These are phyloP conservation scores for Pseudocercospora eumusae DNA, from an alignment of 2,329 filamentous ascomycete species.

Conservation along the genomic window DNA sequence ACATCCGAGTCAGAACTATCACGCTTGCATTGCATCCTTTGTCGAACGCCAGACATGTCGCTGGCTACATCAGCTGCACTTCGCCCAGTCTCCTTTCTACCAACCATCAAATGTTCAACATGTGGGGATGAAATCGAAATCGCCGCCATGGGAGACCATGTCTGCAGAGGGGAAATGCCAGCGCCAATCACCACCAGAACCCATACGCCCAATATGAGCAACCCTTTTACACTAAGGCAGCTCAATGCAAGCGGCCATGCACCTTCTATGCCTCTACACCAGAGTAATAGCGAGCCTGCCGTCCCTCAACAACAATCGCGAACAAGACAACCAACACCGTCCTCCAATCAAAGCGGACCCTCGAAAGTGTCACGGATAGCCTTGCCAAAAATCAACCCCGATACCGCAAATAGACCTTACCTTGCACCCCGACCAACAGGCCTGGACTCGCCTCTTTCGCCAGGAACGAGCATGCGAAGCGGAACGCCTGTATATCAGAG, in stretches of 20 bases:
- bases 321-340: constrained; percentile 19
- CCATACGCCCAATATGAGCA: constrained; percentile 30
- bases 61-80: constrained; percentile 40
- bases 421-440: constrained; percentile 46
- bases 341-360: constrained; percentile 37
- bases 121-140: constrained; percentile 79
- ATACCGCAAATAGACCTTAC: constrained; percentile 37
- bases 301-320: constrained; percentile 16
- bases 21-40: not conserved
- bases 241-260: constrained; percentile 22
- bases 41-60: constrained; percentile 30
- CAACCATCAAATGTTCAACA: constrained; percentile 83
- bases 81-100: constrained; percentile 70
- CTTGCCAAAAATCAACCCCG: constrained; percentile 37
- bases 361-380: constrained; percentile 26
- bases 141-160: constrained; percentile 79
- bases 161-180: constrained; percentile 53
- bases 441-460: constrained; percentile 55
- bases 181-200: constrained; percentile 21
- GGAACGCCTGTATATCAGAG: constrained; percentile 32
- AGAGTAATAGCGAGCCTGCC: constrained; percentile 14
- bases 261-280: constrained; percentile 13
- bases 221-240: constrained; percentile 33
- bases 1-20: constrained; percentile 6
- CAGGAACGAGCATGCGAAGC: constrained; percentile 37